A percentile compares a stretch with the other conserved stretches of the same genome.
These are phyloP conservation scores for Carpinus fangiana DNA, from an alignment of 306 rosid genomes.

Conservation along the genomic window DNA sequence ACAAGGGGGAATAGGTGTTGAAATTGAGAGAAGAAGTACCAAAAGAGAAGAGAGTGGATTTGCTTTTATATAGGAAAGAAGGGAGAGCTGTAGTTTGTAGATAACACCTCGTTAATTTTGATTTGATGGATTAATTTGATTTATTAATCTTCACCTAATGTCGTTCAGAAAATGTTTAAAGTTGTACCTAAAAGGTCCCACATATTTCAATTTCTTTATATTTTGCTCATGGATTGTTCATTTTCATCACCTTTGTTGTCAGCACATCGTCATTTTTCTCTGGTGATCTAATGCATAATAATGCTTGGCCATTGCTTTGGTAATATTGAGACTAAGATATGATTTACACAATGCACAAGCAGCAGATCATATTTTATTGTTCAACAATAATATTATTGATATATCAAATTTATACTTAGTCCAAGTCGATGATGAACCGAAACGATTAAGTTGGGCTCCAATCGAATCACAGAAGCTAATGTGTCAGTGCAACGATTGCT, in stretches of 20 bases:
- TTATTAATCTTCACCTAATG: conserved; percentile 12
- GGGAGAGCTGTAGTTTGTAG: not conserved
- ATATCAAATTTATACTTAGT: too few relatives aligned
- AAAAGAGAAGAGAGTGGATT: not conserved
- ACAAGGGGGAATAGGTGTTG: not conserved
- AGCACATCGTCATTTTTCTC: conserved; percentile 18
- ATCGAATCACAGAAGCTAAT: too few relatives aligned
- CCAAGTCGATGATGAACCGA: too few relatives aligned
- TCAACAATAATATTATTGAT: too few relatives aligned
- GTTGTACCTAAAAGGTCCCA: conserved; percentile 23
- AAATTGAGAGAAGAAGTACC: not conserved
- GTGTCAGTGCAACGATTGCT: too few relatives aligned
- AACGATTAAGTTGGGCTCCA: too few relatives aligned
- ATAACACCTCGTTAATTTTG: too few relatives aligned
- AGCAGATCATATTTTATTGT: too few relatives aligned
- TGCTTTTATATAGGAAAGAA: not conserved
- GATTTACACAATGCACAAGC: too few relatives aligned
- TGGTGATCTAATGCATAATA: not conserved
- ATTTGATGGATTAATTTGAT: not conserved
- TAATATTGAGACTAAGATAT: too few relatives aligned
- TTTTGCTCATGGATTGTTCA: not conserved
- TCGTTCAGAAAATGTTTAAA: not conserved
- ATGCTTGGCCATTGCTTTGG: too few relatives aligned
- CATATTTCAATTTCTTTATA: not conserved
- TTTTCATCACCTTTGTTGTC: conserved; percentile 20